Conservation (phyloP, 345 rosid species). For the rapeseed (Brassica napus) region DNA sequence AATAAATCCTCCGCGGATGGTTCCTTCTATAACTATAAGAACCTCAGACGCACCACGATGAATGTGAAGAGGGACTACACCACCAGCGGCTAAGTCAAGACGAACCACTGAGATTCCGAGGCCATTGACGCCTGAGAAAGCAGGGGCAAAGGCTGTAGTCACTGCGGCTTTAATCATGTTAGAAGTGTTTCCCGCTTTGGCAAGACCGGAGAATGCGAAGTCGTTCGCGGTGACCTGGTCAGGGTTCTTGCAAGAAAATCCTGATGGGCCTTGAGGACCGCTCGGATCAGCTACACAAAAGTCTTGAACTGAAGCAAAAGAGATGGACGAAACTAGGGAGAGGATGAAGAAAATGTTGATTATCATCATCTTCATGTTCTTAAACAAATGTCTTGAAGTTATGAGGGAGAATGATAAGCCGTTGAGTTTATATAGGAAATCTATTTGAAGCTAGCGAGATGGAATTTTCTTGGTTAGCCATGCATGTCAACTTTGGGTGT, state of each 20-base stretch:
- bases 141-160: slow-evolving; percentile 61
- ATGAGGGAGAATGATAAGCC: slow-evolving; percentile 11
- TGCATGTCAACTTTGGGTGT: slow-evolving; percentile 27
- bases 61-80: slow-evolving; percentile 78
- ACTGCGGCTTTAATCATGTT: slow-evolving; percentile 77
- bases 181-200: slow-evolving; percentile 54
- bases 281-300: slow-evolving; percentile 70
- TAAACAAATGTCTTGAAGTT: slow-evolving; percentile 16
- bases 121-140: slow-evolving; percentile 66
- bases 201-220: slow-evolving; percentile 66
- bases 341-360: slow-evolving; percentile 45
- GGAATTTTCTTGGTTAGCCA: slow-evolving; percentile 9
- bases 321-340: slow-evolving; percentile 49
- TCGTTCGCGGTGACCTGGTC: slow-evolving; percentile 54
- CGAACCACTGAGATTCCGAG: slow-evolving; percentile 78
- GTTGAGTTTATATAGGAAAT: slow-evolving; percentile 24
- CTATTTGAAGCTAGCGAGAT: slow-evolving; percentile 22
- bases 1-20: slow-evolving; percentile 72
- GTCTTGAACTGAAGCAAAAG: slow-evolving; percentile 63
- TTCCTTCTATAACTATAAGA: slow-evolving; percentile 54
- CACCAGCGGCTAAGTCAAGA: slow-evolving; percentile 65
- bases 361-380: slow-evolving; percentile 46
- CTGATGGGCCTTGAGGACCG: slow-evolving; percentile 61
- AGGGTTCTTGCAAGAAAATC: slow-evolving; percentile 67
- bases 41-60: slow-evolving; percentile 76